Percentiles rank a stretch among this genome's conserved stretches.
Conservation (phyloP, 257 asterid genomes). For the Plantago elongata region DNA sequence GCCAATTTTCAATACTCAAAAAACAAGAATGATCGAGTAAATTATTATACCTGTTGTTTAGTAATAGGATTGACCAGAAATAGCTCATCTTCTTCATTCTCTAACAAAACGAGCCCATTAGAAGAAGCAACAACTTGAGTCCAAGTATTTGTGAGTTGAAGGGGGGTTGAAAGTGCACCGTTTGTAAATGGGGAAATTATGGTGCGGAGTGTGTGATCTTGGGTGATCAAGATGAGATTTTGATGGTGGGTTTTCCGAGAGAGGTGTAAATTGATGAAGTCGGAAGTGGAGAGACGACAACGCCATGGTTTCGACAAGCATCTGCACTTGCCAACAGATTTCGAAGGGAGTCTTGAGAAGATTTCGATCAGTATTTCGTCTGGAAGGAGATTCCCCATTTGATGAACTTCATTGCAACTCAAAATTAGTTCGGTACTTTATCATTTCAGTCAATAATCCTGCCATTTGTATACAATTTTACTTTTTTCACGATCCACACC, state of each 20-base stretch:
- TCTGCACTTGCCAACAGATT: not conserved
- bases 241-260: not conserved
- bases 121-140: not conserved
- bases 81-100: not conserved
- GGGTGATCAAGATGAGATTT: not conserved
- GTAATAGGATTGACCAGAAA: not conserved
- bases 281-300: not conserved
- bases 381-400: not conserved
- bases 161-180: not conserved
- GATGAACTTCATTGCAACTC: too few species aligned
- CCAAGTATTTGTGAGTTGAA: not conserved
- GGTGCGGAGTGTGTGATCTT: not conserved
- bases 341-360: not conserved
- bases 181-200: not conserved
- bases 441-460: too few species aligned
- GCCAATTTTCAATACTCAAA: too few species aligned
- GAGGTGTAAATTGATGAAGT: slow-evolving; percentile 1
- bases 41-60: not conserved
- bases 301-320: not conserved
- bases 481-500: too few species aligned
- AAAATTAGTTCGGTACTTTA: too few species aligned
- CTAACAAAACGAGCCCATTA: not conserved
- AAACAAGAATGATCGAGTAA: not conserved
- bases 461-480: too few species aligned
- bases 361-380: not conserved